Evolutionary conservation across 208 protist species (phyloP).

Genomic region (Crithidia bombi): DNA sequence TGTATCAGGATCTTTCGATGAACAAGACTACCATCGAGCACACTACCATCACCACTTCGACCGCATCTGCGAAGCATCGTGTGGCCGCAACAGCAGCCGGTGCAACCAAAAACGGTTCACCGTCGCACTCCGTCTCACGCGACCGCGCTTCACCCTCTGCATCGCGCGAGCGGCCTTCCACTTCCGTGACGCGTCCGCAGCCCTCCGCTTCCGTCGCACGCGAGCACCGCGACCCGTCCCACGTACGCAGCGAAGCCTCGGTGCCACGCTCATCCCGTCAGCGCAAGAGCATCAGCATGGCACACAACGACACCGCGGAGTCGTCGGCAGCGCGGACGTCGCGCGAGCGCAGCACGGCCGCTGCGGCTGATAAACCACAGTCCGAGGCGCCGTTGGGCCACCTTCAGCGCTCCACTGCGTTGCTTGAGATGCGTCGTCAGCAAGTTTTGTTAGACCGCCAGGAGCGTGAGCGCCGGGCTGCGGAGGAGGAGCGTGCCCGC

Average conservation of each 20-base stretch:
- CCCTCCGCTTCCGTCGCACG: slow-evolving; percentile 1
- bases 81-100: background rate
- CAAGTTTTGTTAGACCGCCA: slow-evolving; percentile 43
- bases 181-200: slow-evolving; percentile 1
- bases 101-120: no score
- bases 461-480: slow-evolving; percentile 37
- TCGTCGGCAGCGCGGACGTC: background rate
- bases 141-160: background rate
- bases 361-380: background rate
- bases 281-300: background rate
- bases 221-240: slow-evolving; percentile 1
- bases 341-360: slow-evolving; percentile 1
- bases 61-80: background rate
- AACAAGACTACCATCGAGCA: slow-evolving; percentile 2
- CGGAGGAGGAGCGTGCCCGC: slow-evolving; percentile 28
- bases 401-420: slow-evolving; percentile 29
- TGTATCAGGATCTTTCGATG: background rate
- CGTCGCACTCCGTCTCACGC: background rate
- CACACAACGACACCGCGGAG: background rate
- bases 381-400: background rate
- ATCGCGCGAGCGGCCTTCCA: slow-evolving; percentile 1
- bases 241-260: slow-evolving; percentile 2
- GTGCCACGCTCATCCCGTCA: slow-evolving; percentile 1
- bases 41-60: background rate
- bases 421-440: slow-evolving; percentile 46